Base-by-base conservation (phyloP, 1,139 yeast species). In the Kodamaea derodonti region DNA sequence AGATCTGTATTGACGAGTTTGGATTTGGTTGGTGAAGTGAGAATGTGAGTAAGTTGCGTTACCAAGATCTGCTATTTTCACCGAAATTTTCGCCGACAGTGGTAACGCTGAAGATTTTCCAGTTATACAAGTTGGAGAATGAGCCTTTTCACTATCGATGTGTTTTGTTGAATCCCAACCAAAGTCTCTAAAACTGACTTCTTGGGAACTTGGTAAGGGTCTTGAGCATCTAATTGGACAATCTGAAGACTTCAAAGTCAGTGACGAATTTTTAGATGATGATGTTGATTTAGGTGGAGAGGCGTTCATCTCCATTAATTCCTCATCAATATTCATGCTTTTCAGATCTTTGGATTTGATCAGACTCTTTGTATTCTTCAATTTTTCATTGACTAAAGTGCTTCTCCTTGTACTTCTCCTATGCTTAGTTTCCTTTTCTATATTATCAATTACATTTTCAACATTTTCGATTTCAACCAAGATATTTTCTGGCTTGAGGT, bases 401-500 rank as follows among this genome's bases (percentile, higher is more conserved):
- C 28, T 25, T 25, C 28, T 25, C 6, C 28, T 16, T 11, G 24
- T 20, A 17, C 17, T 25, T 14, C 28, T 12, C 11, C 28, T 24
- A 10, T 18, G 20, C 23, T 24, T 29, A 9, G 27, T 32, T 15
- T 78, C 62, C 31, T 74, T 54, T 46, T 77, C 84, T 2, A 79
- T 69, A 49, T 72, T 65, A 36, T 67, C 60, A 20, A 85, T 80
- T 45, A 84, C 74, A 39, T 71, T 75, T 48, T 83, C 88, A 23
- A 83, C 90, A 48, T 85, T 87, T 26, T 81, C 83, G 40, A 86
- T 81, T 50, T 84, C 88, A 32, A 86, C 72, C 43, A 87, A 62
- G n/a, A 87, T 83, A 54, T 87, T 87, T 55, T 87, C 96, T 0
- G 96, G 96, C 57, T 87, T 87, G 42, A 87, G 66, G 52, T 87